Evolutionary conservation across 2,329 filamentous ascomycete species (phyloP).

Genomic region (Stylonectria norvegica): DNA sequence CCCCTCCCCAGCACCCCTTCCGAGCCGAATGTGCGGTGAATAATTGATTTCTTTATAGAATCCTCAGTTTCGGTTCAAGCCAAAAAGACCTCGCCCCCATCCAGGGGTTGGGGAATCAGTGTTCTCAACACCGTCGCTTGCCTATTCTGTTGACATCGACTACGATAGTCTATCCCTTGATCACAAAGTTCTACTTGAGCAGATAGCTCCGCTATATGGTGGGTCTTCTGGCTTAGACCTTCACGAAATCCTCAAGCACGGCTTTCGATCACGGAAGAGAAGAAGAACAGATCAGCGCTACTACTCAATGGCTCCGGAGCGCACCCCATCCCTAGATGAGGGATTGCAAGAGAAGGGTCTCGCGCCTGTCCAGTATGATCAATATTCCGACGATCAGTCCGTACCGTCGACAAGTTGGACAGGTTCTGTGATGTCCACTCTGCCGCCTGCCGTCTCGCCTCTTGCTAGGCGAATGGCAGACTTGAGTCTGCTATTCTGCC

Average conservation of each 20-base stretch:
- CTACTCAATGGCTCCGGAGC: constrained; percentile 31
- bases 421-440: constrained; percentile 19
- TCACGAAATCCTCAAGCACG: constrained; percentile 25
- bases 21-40: constrained; percentile 35
- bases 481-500: constrained; percentile 28
- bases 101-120: constrained; percentile 23
- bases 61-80: constrained; percentile 25
- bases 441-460: constrained; percentile 23
- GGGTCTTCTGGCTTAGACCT: constrained; percentile 30
- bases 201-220: constrained; percentile 31
- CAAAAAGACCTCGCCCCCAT: constrained; percentile 29
- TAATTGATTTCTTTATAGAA: constrained; percentile 39
- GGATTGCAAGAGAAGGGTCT: constrained; percentile 32
- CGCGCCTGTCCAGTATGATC: constrained; percentile 17
- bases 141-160: constrained; percentile 19
- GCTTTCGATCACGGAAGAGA: constrained; percentile 30
- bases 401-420: constrained; percentile 20
- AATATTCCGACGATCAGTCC: constrained; percentile 20
- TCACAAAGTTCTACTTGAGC: constrained; percentile 25
- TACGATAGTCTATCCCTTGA: constrained; percentile 26
- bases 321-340: constrained; percentile 22
- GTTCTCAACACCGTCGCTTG: constrained; percentile 18
- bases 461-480: constrained; percentile 29
- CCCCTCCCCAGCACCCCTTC: constrained; percentile 17
- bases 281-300: constrained; percentile 29